Percentiles rank a stretch among this genome's conserved stretches.
Evolutionary conservation across 257 asterid species (phyloP).

Genomic region (Jaltomata sinuosa): DNA sequence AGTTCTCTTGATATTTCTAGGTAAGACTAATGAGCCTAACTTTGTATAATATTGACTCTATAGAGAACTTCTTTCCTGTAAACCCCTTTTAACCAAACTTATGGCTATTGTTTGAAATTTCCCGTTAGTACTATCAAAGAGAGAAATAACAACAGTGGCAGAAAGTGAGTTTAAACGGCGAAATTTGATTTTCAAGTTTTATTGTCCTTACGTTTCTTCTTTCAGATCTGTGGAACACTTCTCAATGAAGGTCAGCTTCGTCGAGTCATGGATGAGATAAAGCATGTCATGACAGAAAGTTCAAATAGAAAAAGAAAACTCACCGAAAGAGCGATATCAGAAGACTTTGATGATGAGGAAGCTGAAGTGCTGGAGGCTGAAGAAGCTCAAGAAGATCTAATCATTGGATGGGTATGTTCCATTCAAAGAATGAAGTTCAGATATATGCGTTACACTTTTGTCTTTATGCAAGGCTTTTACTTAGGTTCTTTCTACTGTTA

Average conservation of each 20-base stretch:
- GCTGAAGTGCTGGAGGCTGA: neutral
- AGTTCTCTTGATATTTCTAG: no score
- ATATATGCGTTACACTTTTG: no score
- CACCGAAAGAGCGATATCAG: neutral
- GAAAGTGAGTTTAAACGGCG: no score
- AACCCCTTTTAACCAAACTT: no score
- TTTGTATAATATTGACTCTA: no score
- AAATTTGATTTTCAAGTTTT: no score
- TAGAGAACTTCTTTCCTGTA: no score
- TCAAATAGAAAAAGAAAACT: neutral
- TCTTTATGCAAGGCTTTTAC: neutral
- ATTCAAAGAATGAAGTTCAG: neutral
- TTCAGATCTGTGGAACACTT: neutral
- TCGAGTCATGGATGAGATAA: neutral
- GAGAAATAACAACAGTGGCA: no score
- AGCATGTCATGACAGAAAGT: neutral
- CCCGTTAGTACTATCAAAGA: no score
- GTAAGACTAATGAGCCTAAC: no score
- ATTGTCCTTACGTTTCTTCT: neutral
- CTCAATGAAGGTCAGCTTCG: neutral
- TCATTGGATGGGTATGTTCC: neutral
- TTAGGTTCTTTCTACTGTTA: neutral
- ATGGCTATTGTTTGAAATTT: no score
- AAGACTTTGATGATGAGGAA: neutral
- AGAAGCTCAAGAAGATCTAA: neutral